A percentile compares a stretch with the other conserved stretches of the same genome.
Conservation (phyloP, 2,329 filamentous ascomycete genomes). For the Chaetomiaceae sp. region DNA sequence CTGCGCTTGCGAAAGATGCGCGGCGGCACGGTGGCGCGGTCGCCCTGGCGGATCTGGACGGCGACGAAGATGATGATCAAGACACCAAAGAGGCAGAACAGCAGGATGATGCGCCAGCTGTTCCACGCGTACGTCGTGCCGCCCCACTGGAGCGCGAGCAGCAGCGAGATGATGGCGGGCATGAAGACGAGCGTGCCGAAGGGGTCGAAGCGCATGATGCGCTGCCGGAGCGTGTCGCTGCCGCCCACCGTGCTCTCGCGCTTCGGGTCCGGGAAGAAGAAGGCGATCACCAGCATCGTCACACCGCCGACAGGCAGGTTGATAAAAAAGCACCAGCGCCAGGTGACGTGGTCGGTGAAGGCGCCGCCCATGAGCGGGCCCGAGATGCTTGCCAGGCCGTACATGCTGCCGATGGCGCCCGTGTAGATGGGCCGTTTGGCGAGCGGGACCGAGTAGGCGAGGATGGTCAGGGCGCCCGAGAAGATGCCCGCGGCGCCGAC, state of each 20-base stretch:
- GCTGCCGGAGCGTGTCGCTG: slow-evolving; percentile 17
- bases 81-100: slow-evolving; percentile 33
- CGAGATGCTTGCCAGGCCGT: slow-evolving; percentile 35
- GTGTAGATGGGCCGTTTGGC: slow-evolving; percentile 24
- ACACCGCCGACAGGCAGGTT: slow-evolving; percentile 31
- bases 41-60: slow-evolving; percentile 33
- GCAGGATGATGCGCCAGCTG: slow-evolving; percentile 32
- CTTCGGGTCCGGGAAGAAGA: slow-evolving; percentile 25
- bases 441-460: slow-evolving; percentile 28
- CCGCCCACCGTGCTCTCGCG: slow-evolving; percentile 7
- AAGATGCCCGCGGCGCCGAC: slow-evolving; percentile 37
- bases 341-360: slow-evolving; percentile 28
- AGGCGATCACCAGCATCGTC: slow-evolving; percentile 24
- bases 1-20: slow-evolving; percentile 35
- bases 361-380: slow-evolving; percentile 26
- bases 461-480: slow-evolving; percentile 36
- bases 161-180: slow-evolving; percentile 36
- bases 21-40: slow-evolving; percentile 38
- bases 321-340: slow-evolving; percentile 34
- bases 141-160: slow-evolving; percentile 45
- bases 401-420: slow-evolving; percentile 39
- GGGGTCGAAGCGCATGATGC: slow-evolving; percentile 26
- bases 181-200: slow-evolving; percentile 26
- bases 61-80: slow-evolving; percentile 29
- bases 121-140: slow-evolving; percentile 36